Percentiles rank a stretch among this genome's conserved stretches.
Evolutionary conservation across 2,329 filamentous ascomycete species (phyloP).

Genomic region (Arthrobotrys pseudoclavata): DNA sequence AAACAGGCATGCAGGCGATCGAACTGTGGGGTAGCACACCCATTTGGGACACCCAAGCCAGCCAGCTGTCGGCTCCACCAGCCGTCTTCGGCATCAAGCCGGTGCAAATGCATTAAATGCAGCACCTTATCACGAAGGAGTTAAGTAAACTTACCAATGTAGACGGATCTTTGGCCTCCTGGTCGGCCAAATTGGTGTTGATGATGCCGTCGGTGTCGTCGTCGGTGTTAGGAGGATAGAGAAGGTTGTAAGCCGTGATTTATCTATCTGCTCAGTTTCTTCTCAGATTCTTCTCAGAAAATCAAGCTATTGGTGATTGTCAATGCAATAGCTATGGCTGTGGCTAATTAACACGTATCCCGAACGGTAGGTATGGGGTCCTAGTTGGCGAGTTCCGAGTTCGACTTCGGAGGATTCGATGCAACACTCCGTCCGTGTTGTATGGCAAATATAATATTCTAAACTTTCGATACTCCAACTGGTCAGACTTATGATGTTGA

Average conservation of each 20-base stretch:
- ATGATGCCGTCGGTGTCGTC: slow-evolving; percentile 26
- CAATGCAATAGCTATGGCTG: no score
- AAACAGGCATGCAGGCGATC: slow-evolving; percentile 32
- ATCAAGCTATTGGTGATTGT: no score
- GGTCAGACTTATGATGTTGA: no score
- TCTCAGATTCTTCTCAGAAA: no score
- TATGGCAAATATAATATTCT: no score
- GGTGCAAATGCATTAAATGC: background rate
- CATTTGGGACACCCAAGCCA: slow-evolving; percentile 24
- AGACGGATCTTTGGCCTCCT: slow-evolving; percentile 25
- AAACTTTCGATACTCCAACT: no score
- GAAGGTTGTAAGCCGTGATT: slow-evolving; percentile 13
- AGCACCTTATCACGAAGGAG: background rate
- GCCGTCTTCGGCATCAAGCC: slow-evolving; percentile 36
- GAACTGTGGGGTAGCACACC: slow-evolving; percentile 54
- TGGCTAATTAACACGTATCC: no score
- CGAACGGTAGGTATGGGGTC: no score
- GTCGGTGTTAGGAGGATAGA: slow-evolving; percentile 15
- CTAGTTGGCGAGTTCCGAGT: no score
- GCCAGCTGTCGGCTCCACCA: slow-evolving; percentile 31
- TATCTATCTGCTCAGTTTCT: background rate
- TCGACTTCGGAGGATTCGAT: no score
- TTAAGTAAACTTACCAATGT: slow-evolving; percentile 38
- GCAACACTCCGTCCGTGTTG: no score
- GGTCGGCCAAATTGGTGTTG: slow-evolving; percentile 32